Conservation (phyloP, 352 stramenopile genomes). For the Achlya hypogyna region DNA sequence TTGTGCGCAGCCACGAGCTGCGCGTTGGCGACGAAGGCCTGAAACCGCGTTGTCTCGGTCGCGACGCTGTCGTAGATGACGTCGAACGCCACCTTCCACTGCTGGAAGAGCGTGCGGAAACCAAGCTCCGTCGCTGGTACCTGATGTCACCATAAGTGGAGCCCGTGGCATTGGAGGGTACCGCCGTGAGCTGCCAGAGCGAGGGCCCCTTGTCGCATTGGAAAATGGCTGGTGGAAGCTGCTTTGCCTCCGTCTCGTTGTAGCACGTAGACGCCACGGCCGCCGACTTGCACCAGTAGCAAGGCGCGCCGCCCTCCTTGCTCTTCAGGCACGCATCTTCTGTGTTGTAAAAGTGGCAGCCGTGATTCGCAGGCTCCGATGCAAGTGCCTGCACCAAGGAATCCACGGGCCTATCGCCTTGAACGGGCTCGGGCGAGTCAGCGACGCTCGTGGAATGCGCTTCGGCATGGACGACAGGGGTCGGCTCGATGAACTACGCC, state of each 20-base stretch:
- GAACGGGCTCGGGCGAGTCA: no score
- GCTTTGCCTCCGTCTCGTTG: constrained; percentile 46
- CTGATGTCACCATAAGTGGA: neutral
- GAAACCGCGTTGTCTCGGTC: constrained; percentile 40
- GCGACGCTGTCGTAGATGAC: constrained; percentile 43
- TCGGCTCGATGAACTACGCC: no score
- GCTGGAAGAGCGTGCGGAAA: constrained; percentile 28
- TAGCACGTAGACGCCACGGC: constrained; percentile 78
- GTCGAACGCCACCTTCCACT: constrained; percentile 37
- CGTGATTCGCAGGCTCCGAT: no score
- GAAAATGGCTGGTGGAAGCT: constrained; percentile 65
- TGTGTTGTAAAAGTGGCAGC: constrained; percentile 44
- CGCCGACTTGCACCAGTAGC: constrained; percentile 63
- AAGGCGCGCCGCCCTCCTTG: constrained; percentile 26
- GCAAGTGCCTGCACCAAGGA: no score
- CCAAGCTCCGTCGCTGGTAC: neutral
- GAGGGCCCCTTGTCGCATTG: constrained; percentile 42
- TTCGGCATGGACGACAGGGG: no score
- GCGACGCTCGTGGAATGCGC: neutral
- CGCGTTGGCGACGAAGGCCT: constrained; percentile 54
- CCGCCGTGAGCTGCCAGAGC: constrained; percentile 32
- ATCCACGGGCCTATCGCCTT: no score
- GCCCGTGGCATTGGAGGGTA: neutral
- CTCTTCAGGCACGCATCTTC: constrained; percentile 41
- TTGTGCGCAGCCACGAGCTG: constrained; percentile 59